Evolutionary conservation across 495 filamentous ascomycete species (phyloP).

Genomic region (Podospora pseudoanserina): DNA sequence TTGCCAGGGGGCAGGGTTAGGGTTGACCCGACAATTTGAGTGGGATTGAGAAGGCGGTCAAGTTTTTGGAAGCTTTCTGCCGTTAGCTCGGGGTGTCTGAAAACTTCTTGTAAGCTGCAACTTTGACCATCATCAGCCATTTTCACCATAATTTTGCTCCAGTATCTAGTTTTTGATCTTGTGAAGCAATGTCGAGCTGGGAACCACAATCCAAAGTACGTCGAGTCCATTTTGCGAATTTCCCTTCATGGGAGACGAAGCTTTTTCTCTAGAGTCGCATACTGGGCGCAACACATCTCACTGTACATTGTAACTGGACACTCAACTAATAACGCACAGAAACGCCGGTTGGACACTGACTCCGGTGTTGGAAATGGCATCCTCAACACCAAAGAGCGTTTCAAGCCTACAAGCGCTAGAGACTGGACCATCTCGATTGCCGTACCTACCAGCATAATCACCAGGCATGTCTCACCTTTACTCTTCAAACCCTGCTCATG

Average conservation of each 20-base stretch:
- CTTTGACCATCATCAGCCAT: not conserved
- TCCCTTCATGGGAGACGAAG: too few species aligned
- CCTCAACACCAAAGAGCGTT: slow-evolving; percentile 24
- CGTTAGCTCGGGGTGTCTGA: slow-evolving; percentile 9
- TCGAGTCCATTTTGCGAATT: not conserved
- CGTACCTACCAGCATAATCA: slow-evolving; percentile 45
- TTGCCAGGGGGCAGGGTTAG: slow-evolving; percentile 4
- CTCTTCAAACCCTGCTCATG: not conserved
- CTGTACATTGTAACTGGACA: not conserved
- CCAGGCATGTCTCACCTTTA: slow-evolving; percentile 38
- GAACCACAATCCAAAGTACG: slow-evolving; percentile 28
- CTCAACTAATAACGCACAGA: slow-evolving; percentile 28
- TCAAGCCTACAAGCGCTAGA: slow-evolving; percentile 37
- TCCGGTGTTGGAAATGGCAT: slow-evolving; percentile 26
- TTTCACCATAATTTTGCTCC: not conserved
- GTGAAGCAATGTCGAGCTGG: slow-evolving; percentile 10
- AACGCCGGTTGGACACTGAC: slow-evolving; percentile 40
- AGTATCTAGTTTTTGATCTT: not conserved
- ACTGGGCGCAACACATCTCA: not conserved
- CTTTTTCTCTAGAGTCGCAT: not conserved
- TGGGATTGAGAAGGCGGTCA: slow-evolving; percentile 25
- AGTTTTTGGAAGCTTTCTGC: slow-evolving; percentile 30
- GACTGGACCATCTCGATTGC: slow-evolving; percentile 49
- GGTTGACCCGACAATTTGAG: slow-evolving; percentile 9
- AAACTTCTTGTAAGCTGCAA: slow-evolving; percentile 10